These are phyloP conservation scores for Epichloe gansuensis DNA, from an alignment of 2,329 filamentous ascomycete species.

Conservation along the genomic window DNA sequence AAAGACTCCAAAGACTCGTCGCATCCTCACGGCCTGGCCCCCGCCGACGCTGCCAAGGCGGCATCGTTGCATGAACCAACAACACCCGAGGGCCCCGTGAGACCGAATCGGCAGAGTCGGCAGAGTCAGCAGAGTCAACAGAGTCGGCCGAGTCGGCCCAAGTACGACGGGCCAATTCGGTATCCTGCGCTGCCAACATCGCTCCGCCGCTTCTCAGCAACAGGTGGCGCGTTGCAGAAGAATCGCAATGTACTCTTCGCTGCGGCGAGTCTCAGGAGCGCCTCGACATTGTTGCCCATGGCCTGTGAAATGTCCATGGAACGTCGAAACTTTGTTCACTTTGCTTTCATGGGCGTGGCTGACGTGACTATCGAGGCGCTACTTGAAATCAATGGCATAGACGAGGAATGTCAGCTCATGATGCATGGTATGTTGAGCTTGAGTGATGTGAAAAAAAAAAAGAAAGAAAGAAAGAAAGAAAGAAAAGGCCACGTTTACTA, in stretches of 20 bases:
- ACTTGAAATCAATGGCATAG: constrained; percentile 66
- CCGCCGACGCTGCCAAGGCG: background rate
- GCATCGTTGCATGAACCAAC: background rate
- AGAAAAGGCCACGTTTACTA: no score
- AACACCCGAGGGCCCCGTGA: background rate
- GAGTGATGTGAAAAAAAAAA: no score
- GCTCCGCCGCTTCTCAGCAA: constrained; percentile 45
- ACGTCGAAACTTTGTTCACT: constrained; percentile 63
- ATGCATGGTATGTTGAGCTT: constrained; percentile 34
- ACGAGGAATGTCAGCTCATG: constrained; percentile 52
- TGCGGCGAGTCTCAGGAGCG: constrained; percentile 60
- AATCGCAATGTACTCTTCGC: constrained; percentile 71
- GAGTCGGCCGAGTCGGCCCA: background rate
- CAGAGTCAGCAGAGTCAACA: no score
- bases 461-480: no score
- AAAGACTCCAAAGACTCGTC: background rate
- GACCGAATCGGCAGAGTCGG: no score
- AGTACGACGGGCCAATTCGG: constrained; percentile 56
- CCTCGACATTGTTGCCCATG: constrained; percentile 60
- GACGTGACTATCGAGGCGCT: constrained; percentile 57
- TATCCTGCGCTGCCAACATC: constrained; percentile 53
- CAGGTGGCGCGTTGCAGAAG: constrained; percentile 33
- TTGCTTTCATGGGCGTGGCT: constrained; percentile 63
- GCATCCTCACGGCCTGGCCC: background rate
- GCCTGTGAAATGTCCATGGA: constrained; percentile 74